A percentile compares a stretch with the other conserved stretches of the same genome.
Evolutionary conservation across 106 monocot genomes (phyloP).

Genomic region (Dendrobium catenatum): DNA sequence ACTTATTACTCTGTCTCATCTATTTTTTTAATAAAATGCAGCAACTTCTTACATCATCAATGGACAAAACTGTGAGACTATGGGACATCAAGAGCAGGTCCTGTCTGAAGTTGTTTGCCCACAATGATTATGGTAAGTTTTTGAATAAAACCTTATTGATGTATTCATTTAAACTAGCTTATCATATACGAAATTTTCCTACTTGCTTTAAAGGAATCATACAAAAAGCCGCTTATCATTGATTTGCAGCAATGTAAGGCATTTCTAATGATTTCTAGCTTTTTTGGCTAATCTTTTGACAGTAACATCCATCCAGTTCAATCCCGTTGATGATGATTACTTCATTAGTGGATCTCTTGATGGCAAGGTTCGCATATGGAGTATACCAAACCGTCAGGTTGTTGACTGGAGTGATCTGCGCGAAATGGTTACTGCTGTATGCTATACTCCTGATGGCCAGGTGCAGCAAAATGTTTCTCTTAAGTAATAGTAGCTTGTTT

Average conservation of each 20-base stretch:
- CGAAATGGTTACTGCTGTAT: slow-evolving; percentile 90
- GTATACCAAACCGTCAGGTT: slow-evolving; percentile 73
- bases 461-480: slow-evolving; percentile 19
- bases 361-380: slow-evolving; percentile 95
- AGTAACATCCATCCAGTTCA: slow-evolving; percentile 98
- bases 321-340: slow-evolving; percentile 79
- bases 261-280: neutral
- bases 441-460: slow-evolving; percentile 93
- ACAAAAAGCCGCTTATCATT: neutral
- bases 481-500: no score
- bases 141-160: neutral
- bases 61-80: slow-evolving; percentile 58
- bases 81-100: slow-evolving; percentile 49
- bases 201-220: neutral
- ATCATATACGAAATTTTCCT: neutral
- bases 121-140: slow-evolving; percentile 76
- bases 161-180: neutral
- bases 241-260: neutral
- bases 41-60: slow-evolving; percentile 45
- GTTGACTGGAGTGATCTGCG: slow-evolving; percentile 85
- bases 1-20: neutral
- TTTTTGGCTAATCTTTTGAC: slow-evolving; percentile 12
- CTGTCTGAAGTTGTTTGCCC: slow-evolving; percentile 44
- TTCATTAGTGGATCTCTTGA: slow-evolving; percentile 99
- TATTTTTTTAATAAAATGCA: slow-evolving; percentile 13